Evolutionary conservation across 108 stramenopile species (phyloP).

Genomic region (Skeletonema costatum): DNA sequence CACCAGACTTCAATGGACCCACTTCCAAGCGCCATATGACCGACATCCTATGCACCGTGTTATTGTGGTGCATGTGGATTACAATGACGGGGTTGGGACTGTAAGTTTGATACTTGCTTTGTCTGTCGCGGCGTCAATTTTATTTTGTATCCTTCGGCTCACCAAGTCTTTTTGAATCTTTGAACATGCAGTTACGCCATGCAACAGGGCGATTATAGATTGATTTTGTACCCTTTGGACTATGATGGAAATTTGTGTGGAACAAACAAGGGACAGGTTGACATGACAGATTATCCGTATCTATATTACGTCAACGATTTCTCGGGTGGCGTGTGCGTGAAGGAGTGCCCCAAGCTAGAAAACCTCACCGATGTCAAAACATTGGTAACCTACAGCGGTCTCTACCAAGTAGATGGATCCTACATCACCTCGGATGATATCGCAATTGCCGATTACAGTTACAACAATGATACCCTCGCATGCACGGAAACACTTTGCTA

Average conservation of each 20-base stretch:
- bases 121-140: too few relatives aligned
- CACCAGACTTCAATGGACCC: constrained; percentile 77
- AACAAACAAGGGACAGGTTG: constrained; percentile 44
- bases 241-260: constrained; percentile 85
- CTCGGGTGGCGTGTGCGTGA: constrained; percentile 77
- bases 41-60: constrained; percentile 60
- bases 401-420: constrained; percentile 52
- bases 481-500: constrained; percentile 59
- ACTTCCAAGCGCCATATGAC: constrained; percentile 63
- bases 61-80: constrained; percentile 59
- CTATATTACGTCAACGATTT: constrained; percentile 70
- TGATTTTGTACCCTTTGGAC: constrained; percentile 73
- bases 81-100: constrained; percentile 67
- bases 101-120: background rate
- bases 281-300: constrained; percentile 72
- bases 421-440: constrained; percentile 34
- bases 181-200: constrained; percentile 33
- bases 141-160: too few relatives aligned
- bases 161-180: too few relatives aligned
- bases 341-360: constrained; percentile 41
- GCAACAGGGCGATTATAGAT: constrained; percentile 61
- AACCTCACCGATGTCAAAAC: constrained; percentile 57
- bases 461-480: constrained; percentile 23
- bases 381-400: constrained; percentile 67
- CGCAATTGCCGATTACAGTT: constrained; percentile 57